Conservation (phyloP, 2,329 filamentous ascomycete species). For the Fusarium mangiferae region DNA sequence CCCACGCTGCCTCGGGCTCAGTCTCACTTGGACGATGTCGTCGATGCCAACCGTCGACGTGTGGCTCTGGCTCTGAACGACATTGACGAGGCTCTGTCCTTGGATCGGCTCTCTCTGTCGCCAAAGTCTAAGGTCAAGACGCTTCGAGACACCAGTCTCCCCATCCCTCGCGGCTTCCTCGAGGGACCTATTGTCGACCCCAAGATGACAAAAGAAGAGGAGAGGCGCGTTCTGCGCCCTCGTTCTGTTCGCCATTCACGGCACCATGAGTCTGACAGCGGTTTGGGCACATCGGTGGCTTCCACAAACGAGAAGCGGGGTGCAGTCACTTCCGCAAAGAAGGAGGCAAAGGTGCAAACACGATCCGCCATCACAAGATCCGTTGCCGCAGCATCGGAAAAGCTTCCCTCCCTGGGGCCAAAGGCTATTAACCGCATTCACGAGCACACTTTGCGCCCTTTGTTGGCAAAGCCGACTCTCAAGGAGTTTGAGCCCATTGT, state of each 20-base stretch:
- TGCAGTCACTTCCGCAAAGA: constrained; percentile 54
- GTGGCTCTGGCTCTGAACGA: constrained; percentile 73
- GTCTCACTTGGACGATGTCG: constrained; percentile 76
- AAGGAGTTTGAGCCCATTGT: constrained; percentile 86
- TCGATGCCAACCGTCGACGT: constrained; percentile 75
- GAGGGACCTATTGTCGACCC: constrained; percentile 64
- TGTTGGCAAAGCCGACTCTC: constrained; percentile 76
- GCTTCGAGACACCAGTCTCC: constrained; percentile 66
- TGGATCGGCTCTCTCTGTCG: constrained; percentile 52
- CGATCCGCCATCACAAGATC: constrained; percentile 65
- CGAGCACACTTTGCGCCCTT: constrained; percentile 80
- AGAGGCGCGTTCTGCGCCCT: constrained; percentile 63
- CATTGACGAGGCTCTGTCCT: constrained; percentile 70
- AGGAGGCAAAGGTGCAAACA: constrained; percentile 54
- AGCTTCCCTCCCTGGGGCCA: constrained; percentile 70
- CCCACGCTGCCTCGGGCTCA: constrained; percentile 73
- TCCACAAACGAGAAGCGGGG: constrained; percentile 65
- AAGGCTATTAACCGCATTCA: constrained; percentile 81
- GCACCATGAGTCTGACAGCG: constrained; percentile 85
- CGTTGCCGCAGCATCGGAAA: constrained; percentile 59
- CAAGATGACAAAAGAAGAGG: constrained; percentile 57
- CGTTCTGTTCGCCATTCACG: constrained; percentile 66
- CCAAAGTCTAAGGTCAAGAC: constrained; percentile 47
- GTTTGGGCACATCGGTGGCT: constrained; percentile 83
- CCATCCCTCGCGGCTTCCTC: constrained; percentile 69